These are phyloP conservation scores for Omphalotus olearius DNA, from an alignment of 1,284 basidiomycete genomes.

Conservation along the genomic window DNA sequence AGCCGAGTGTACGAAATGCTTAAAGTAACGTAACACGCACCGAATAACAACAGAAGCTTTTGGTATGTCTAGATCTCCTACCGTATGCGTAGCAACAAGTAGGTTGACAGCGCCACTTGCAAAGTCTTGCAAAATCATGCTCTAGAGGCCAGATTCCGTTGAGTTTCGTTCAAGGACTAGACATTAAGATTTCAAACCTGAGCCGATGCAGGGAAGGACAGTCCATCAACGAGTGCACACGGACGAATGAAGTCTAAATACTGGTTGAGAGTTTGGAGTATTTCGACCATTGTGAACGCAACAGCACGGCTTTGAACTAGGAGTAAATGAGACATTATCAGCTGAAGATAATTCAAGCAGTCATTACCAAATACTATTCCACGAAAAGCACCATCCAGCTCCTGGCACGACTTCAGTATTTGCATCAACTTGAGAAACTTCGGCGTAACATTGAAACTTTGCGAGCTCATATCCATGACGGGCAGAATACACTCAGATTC, in stretches of 20 bases:
- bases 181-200: constrained; percentile 8
- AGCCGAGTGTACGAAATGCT: neutral
- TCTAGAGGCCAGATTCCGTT: constrained; percentile 21
- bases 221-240: constrained; percentile 29
- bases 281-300: constrained; percentile 41
- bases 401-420: constrained; percentile 47
- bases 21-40: constrained; percentile 33
- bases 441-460: constrained; percentile 57
- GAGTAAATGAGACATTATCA: neutral
- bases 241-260: constrained; percentile 40
- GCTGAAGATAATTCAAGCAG: neutral
- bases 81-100: constrained; percentile 51
- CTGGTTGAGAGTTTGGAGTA: constrained; percentile 39
- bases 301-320: constrained; percentile 41
- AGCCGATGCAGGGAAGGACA: constrained; percentile 7
- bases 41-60: constrained; percentile 52
- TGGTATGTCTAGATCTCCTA: constrained; percentile 55
- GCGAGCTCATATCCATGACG: constrained; percentile 47
- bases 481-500: constrained; percentile 44
- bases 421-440: constrained; percentile 60
- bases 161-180: constrained; percentile 3
- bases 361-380: constrained; percentile 60
- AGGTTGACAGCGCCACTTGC: constrained; percentile 54
- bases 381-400: constrained; percentile 52
- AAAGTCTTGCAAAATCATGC: constrained; percentile 44